Conservation (phyloP, 768 basidiomycete species). For the Termitomyces sp. region DNA sequence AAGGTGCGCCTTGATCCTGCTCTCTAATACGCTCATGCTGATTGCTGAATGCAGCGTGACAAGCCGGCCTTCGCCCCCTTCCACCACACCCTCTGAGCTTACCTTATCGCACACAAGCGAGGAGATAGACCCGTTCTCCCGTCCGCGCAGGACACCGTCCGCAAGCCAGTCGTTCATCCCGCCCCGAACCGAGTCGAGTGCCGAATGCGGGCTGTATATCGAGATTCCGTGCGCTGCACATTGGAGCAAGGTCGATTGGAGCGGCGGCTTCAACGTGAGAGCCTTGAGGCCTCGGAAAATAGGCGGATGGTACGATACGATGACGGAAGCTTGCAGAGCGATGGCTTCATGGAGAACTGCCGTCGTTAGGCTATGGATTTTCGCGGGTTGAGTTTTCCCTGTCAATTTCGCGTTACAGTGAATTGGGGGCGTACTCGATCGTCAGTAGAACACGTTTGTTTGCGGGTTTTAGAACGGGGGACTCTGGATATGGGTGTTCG, state of each 20-base stretch:
- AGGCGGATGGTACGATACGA: conserved; percentile 82
- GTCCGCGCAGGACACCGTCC: conserved; percentile 37
- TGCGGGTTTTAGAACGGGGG: conserved; percentile 40
- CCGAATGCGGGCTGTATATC: conserved; percentile 84
- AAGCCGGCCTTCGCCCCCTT: conserved; percentile 65
- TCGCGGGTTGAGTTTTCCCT: too few relatives aligned
- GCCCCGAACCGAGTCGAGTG: conserved; percentile 76
- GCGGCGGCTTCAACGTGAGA: conserved; percentile 68
- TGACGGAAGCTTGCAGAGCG: conserved; percentile 53
- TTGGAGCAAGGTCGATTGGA: conserved; percentile 74
- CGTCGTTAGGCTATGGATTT: conserved; percentile 66
- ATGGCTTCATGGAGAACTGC: conserved; percentile 68
- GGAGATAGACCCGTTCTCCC: conserved; percentile 27
- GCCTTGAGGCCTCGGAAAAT: conserved; percentile 75
- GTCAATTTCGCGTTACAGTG: not conserved
- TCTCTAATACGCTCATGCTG: conserved; percentile 52
- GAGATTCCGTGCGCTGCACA: conserved; percentile 82
- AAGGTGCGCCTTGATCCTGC: conserved; percentile 66
- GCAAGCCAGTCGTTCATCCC: conserved; percentile 93
- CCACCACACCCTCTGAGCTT: conserved; percentile 27
- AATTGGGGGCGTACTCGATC: conserved; percentile 49
- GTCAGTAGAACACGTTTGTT: conserved; percentile 54
- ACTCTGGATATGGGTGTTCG: conserved; percentile 32
- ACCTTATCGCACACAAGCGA: conserved; percentile 36
- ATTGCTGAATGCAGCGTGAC: conserved; percentile 57